Evolutionary conservation across 108 stramenopile genomes (phyloP), one percentile per base, ranked within the genome.

Genomic region (Epithemia pelagica): DNA sequence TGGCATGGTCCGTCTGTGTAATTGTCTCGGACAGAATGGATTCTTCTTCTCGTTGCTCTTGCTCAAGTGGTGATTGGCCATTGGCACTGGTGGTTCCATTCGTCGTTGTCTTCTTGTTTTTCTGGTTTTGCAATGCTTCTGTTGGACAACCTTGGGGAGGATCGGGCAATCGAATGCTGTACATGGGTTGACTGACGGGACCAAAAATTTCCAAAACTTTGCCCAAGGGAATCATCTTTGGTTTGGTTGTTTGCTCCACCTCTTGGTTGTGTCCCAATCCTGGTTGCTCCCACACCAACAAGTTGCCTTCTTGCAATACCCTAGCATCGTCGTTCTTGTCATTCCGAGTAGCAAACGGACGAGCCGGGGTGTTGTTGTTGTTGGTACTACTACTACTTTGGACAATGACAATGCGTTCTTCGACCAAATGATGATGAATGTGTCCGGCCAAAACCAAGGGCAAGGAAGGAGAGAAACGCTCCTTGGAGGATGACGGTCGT

Each of bases 181-280:
- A 94, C 28, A 94, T 67, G n/a, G 92, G 92, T 67, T 77, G 65
- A 20, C 80, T 69, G 1, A 94, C 86, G 18, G 92, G 92, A 23
- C 92, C 92, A 76, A 94, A 94, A 10, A 90, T 84, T 67, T 94
- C 92, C 59, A 89, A 77, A 3, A 94, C 73, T 69, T 81, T 85
- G 8, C 92, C 92, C 54, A 90, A 37, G 26, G 73, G 78, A 67
- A 75, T 54, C 63, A 69, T 25, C n/a, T n/a, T n/a, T n/a, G n/a
- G n/a, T n/a, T n/a, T 61, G n/a, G n/a, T n/a, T n/a, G n/a, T n/a
- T 46, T 46, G 37, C 15, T 46, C 37, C 37, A 46, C 37, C 37
- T 10, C 15, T 46, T 15, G 5, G 15, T 5, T 46, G 55, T 51
- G 24, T 53, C 28, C 60, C 30, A 0, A 56, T 52, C 25, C 58